Evolutionary conservation across 1,139 yeast species (phyloP), one percentile per base, ranked within the genome.

Genomic region (Schizosaccharomyces versatilis): DNA sequence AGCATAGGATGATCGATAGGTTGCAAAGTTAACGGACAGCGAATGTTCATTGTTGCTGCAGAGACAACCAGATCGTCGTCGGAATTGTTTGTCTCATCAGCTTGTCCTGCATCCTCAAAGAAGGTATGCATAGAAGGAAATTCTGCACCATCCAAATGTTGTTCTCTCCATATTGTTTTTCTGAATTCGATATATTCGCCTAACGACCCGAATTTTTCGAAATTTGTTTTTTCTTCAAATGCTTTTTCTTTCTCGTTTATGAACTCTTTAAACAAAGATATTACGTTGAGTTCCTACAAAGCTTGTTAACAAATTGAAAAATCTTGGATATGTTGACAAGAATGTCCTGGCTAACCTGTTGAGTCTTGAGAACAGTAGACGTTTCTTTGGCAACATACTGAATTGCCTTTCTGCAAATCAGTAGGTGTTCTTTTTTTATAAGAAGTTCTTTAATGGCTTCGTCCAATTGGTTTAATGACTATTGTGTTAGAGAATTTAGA

Each of bases 11-110:
- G 49, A 17, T 8, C 49, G 2, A 44, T 44, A 5, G 49, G 49
- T 44, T 44, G 49, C 32, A 44, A 44, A 44, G 49, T 44, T 14
- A 44, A 44, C 1, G 49, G 49, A n/a, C 49, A 44, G 2, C 49
- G 36, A 14, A 14, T 19, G n/a, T 44, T 36, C 5, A 44, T 24
- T 10, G 49, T 44, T 8, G 49, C 19, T 2, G 49, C 19, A 44
- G 36, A 44, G n/a, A 44, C 32, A 8, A 44, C 38, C 8, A 44
- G 14, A 9, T 44, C 49, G 32, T 24, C 32, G 32, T 24, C 32
- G 5, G 32, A 24, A 19, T 44, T 38, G 7, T 19, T 36, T 44
- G 17, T 38, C 9, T 17, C 15, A 9, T 19, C 14, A 19, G 19
- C 36, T 8, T 19, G 36, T 3, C 7, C 10, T n/a, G n/a, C 32